Base-by-base conservation (phyloP, 2,329 filamentous ascomycete species). In the Scedosporium minutisporum region DNA sequence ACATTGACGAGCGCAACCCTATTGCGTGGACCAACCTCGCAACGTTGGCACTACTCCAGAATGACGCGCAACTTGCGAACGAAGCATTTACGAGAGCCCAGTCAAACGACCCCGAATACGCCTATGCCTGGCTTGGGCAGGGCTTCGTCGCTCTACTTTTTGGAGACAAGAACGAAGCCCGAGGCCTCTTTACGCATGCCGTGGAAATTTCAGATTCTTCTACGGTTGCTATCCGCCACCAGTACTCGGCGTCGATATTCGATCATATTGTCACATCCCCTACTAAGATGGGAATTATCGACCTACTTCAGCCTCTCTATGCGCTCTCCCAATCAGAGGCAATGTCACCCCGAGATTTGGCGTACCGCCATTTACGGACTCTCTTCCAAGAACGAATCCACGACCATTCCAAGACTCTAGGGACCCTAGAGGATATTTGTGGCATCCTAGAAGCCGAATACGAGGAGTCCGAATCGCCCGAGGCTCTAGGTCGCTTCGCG, bases 121-220 rank as follows among this genome's bases (percentile, higher is more conserved):
- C 92, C 0, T 87, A 93, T 69, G 93, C 93, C 16, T 99, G 95
- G 96, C 78, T 97, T 6, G 95, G 95, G 1, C 93, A 97, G 74
- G 93, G 91, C 0, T 82, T 96, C 27, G 82, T 97, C 61, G 92
- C 95, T 3, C 80, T 93, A 16, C 77, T 93, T 29, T 83, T 85
- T 59, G 92, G 90, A 1, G 88, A 96, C 65, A 68, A 77, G 0
- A 86, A 84, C 65, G 92, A 97, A 74, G 93, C 93, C 1, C 82
- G 91, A 23, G 87, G 87, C 10, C 83, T 97, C 9, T 96, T 97
- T 71, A 93, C 90, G 1, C 95, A 99, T 71, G 93, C 95, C 0
- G 95, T 96, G 77, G 93, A 96, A 66, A 93, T 99, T 58, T 87
- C 91, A 0, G 90, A 91, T 65, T 88, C 91, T 0, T 89, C 89